phyloP scores from a whole-genome alignment of 495 filamentous ascomycete species.

The Clavariopsis aquatica region DNA sequence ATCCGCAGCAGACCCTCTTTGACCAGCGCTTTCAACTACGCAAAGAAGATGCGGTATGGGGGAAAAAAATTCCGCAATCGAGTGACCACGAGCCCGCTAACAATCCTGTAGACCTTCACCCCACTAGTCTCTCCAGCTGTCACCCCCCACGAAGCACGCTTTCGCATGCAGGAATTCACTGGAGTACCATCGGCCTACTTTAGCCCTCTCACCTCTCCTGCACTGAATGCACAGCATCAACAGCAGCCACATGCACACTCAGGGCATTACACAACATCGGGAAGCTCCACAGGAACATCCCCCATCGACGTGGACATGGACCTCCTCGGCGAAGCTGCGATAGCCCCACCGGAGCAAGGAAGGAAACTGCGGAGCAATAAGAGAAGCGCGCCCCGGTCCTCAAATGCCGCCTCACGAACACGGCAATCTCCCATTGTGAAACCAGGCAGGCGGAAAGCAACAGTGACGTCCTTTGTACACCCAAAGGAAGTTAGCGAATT shows the following conservation, averaged over 20 bases:
- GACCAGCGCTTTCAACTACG: conserved; percentile 69
- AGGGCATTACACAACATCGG: conserved; percentile 36
- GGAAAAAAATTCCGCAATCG: not conserved
- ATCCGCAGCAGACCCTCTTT: conserved; percentile 65
- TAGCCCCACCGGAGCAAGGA: conserved; percentile 27
- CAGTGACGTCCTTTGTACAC: conserved; percentile 38
- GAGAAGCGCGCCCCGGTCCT: conserved; percentile 42
- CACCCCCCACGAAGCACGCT: conserved; percentile 84
- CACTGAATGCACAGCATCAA: conserved; percentile 74
- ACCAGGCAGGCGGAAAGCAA: conserved; percentile 64
- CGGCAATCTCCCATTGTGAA: conserved; percentile 87
- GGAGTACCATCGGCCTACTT: conserved; percentile 86
- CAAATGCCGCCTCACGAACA: conserved; percentile 30
- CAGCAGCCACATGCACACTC: conserved; percentile 18
- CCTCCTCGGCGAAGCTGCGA: conserved; percentile 35
- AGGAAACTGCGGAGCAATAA: conserved; percentile 37
- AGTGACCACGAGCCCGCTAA: not conserved
- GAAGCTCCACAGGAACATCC: conserved; percentile 42
- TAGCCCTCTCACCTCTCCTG: conserved; percentile 89
- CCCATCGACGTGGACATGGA: conserved; percentile 43
- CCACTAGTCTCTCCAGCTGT: conserved; percentile 93
- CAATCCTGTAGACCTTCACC: conserved; percentile 67
- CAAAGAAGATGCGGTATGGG: conserved; percentile 77
- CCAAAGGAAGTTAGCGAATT: conserved; percentile 42
- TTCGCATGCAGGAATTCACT: conserved; percentile 72